A percentile compares a stretch with the other conserved stretches of the same genome.
Conservation (phyloP, 768 basidiomycete species). For the Galerina sulciceps region DNA sequence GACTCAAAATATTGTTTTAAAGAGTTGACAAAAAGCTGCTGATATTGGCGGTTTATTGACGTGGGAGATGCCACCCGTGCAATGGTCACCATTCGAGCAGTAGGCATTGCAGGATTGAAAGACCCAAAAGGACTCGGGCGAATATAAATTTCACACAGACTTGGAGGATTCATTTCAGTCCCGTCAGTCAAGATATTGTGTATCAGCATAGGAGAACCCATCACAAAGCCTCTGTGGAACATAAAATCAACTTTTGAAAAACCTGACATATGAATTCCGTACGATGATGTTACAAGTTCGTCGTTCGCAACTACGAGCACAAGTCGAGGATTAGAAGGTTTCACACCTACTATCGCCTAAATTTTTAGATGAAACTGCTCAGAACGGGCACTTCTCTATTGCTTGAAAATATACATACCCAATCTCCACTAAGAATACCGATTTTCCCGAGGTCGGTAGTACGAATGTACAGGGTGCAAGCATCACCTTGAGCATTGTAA, state of each 20-base stretch:
- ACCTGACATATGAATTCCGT: slow-evolving; percentile 18
- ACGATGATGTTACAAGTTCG: slow-evolving; percentile 39
- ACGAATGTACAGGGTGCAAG: slow-evolving; percentile 62
- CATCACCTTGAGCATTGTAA: slow-evolving; percentile 42
- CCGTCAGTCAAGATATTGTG: slow-evolving; percentile 49
- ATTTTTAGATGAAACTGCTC: slow-evolving; percentile 7
- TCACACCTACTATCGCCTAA: slow-evolving; percentile 56
- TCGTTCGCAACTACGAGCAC: slow-evolving; percentile 63
- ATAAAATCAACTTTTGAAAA: neutral
- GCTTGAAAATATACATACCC: slow-evolving; percentile 52
- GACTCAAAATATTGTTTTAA: slow-evolving; percentile 67
- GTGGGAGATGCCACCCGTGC: slow-evolving; percentile 82
- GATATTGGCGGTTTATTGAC: slow-evolving; percentile 67
- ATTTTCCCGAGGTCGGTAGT: slow-evolving; percentile 67
- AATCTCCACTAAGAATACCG: slow-evolving; percentile 75
- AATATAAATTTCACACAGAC: slow-evolving; percentile 36
- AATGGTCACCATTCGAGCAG: slow-evolving; percentile 70
- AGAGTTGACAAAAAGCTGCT: slow-evolving; percentile 60
- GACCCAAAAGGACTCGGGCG: slow-evolving; percentile 66
- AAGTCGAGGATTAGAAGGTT: slow-evolving; percentile 46
- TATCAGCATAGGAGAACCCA: slow-evolving; percentile 55
- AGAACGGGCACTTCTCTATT: neutral
- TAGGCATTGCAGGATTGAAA: slow-evolving; percentile 63
- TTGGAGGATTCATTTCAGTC: slow-evolving; percentile 20
- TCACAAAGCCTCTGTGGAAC: slow-evolving; percentile 39